Evolutionary conservation across 768 basidiomycete species (phyloP), one percentile per base, ranked within the genome.

Genomic region (Mycena leptocephala): DNA sequence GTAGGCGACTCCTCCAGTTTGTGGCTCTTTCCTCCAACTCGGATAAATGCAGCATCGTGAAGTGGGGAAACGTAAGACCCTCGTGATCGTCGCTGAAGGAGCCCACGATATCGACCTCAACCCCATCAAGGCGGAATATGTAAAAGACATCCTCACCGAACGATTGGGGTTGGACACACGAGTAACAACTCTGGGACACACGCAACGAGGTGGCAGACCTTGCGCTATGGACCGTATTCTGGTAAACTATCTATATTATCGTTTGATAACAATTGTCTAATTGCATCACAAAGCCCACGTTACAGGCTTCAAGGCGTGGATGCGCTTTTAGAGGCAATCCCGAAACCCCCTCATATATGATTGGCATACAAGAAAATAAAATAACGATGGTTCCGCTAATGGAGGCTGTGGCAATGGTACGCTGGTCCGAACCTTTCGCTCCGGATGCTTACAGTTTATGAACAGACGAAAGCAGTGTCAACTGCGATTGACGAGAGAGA

Each of bases 271-370:
- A 7, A 33, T 33, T 33, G 18, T 13, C 53, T 66, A 26, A 66
- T 76, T 26, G 26, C 48, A 37, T 70, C 28, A 59, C 66, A 14
- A 80, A 98, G 97, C 97, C 98, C 0, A 98, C 97, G 0, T 87
- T 99, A n/a, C 97, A 99, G 97, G 97, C 66, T 90, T 97, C 35
- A 95, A 98, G 81, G 98, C 98, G 95, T 99, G 62, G 91, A 97
- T 66, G 95, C 96, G 2, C 88, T 99, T 32, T 87, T 99, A 8
- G 93, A 94, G 79, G 92, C 0, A 95, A 92, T 0, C 96, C 97
- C 6, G 92, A 95, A 24, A 96, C 95, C 0, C 98, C 98, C 6
- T 98, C 97, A 0, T 99, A 97, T 83, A 98, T 99, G 95, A 99
- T 99, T 81, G 97, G 98, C 28, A 89, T 98, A 46, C 91, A 92